These are phyloP conservation scores for Paragyromitra xinjiangensis DNA, from an alignment of 495 filamentous ascomycete species.

Conservation along the genomic window DNA sequence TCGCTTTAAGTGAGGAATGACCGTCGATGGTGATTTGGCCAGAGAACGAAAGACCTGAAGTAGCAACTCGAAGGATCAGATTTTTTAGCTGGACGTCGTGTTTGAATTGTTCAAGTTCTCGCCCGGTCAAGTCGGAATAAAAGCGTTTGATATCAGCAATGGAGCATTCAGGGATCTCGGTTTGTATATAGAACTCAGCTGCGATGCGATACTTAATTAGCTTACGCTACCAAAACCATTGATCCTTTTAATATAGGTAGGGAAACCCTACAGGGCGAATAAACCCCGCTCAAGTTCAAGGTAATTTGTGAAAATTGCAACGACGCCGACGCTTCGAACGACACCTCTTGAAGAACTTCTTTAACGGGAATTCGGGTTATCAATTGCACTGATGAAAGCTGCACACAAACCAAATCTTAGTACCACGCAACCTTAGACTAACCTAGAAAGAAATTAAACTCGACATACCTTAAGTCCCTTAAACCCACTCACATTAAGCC, in stretches of 20 bases:
- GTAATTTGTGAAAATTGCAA: conserved; percentile 31
- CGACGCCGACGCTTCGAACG: conserved; percentile 29
- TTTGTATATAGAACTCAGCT: conserved; percentile 40
- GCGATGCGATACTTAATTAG: not conserved
- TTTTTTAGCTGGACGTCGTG: conserved; percentile 35
- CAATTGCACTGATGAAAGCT: conserved; percentile 43
- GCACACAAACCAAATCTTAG: conserved; percentile 2
- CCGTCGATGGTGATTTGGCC: conserved; percentile 41
- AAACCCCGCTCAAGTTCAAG: conserved; percentile 39
- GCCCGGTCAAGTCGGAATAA: conserved; percentile 42
- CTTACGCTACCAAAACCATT: not conserved
- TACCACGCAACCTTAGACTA: not conserved
- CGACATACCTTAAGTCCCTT: conserved; percentile 48
- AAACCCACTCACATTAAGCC: conserved; percentile 46
- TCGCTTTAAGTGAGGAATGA: conserved; percentile 23
- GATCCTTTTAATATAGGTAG: not conserved
- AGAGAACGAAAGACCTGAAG: conserved; percentile 29
- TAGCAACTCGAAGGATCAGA: conserved; percentile 27
- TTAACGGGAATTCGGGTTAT: conserved; percentile 32
- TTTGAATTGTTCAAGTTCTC: conserved; percentile 32
- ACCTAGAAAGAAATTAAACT: not conserved
- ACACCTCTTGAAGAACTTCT: conserved; percentile 2
- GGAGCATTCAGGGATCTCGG: conserved; percentile 29
- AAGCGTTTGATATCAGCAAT: conserved; percentile 35
- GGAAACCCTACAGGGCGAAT: conserved; percentile 29